A percentile compares a stretch with the other conserved stretches of the same genome.
These are phyloP conservation scores for Aspergillus viridinutans DNA, from an alignment of 2,329 filamentous ascomycete species.

Conservation along the genomic window DNA sequence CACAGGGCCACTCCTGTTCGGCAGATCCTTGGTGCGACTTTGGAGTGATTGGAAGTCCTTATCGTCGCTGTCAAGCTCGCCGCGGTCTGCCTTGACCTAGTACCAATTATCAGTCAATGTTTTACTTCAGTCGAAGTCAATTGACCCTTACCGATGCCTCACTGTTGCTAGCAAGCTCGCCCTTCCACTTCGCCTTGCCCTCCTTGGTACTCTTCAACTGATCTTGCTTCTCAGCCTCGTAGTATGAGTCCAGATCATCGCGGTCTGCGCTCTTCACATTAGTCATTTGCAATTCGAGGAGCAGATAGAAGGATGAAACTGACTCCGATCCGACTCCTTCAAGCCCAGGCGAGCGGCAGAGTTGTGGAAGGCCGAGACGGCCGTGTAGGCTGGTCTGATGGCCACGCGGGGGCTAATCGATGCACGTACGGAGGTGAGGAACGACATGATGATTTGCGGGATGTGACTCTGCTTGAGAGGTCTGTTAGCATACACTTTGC, in stretches of 20 bases:
- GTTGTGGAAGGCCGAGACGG: conserved; percentile 25
- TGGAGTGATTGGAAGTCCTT: conserved; percentile 50
- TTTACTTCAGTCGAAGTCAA: neutral
- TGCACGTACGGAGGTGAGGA: conserved; percentile 28
- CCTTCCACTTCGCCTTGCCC: conserved; percentile 71
- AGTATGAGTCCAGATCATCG: conserved; percentile 41
- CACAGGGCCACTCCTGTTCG: conserved; percentile 35
- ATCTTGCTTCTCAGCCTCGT: conserved; percentile 60
- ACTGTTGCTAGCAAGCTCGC: conserved; percentile 71
- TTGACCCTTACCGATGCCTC: conserved; percentile 63
- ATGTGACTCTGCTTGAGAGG: neutral
- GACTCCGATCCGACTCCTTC: conserved; percentile 36
- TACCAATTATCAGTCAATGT: conserved; percentile 7
- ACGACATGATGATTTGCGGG: conserved; percentile 29
- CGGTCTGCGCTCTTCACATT: conserved; percentile 27
- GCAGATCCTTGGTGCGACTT: conserved; percentile 54
- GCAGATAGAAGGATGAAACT: conserved; percentile 4
- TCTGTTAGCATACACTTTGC: neutral
- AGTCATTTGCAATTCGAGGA: neutral
- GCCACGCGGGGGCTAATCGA: conserved; percentile 17
- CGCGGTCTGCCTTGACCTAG: conserved; percentile 59
- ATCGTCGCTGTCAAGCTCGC: conserved; percentile 36
- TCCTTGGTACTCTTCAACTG: conserved; percentile 46
- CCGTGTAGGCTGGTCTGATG: conserved; percentile 16
- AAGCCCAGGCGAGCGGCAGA: conserved; percentile 23